A percentile compares a stretch with the other conserved stretches of the same genome.
Evolutionary conservation across 768 basidiomycete genomes (phyloP).

Genomic region (Mycena belliarum): DNA sequence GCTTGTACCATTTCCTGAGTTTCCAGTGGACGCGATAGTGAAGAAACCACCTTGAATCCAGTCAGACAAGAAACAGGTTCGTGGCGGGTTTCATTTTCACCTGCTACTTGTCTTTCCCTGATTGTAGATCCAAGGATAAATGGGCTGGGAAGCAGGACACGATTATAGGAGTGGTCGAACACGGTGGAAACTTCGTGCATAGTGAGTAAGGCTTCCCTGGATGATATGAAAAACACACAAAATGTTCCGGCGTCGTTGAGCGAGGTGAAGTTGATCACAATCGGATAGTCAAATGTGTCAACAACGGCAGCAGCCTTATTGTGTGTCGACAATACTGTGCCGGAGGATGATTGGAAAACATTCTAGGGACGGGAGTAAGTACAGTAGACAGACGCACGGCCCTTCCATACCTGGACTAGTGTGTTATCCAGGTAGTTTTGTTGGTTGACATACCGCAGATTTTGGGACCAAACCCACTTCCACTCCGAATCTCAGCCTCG

Average conservation of each 20-base stretch:
- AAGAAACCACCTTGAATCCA: slow-evolving; percentile 50
- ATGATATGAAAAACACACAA: slow-evolving; percentile 33
- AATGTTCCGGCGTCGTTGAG: slow-evolving; percentile 34
- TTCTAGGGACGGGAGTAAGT: slow-evolving; percentile 29
- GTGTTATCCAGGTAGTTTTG: slow-evolving; percentile 60
- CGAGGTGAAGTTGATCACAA: slow-evolving; percentile 45
- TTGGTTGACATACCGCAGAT: slow-evolving; percentile 58
- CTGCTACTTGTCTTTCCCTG: slow-evolving; percentile 56
- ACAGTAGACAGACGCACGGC: not conserved
- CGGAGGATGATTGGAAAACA: slow-evolving; percentile 42
- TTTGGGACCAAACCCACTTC: slow-evolving; percentile 70
- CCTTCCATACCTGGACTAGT: slow-evolving; percentile 35
- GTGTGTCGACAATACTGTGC: slow-evolving; percentile 39
- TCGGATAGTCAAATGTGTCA: slow-evolving; percentile 47
- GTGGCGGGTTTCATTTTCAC: slow-evolving; percentile 29
- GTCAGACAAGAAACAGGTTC: not conserved
- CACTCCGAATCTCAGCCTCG: slow-evolving; percentile 59
- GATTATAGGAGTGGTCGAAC: slow-evolving; percentile 72
- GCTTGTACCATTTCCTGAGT: slow-evolving; percentile 67
- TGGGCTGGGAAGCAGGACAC: slow-evolving; percentile 57
- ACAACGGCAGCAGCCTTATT: slow-evolving; percentile 39
- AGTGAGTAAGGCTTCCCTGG: not conserved
- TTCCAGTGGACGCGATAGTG: slow-evolving; percentile 43
- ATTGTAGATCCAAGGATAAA: slow-evolving; percentile 62
- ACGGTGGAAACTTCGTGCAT: slow-evolving; percentile 43